phyloP scores from a whole-genome alignment of 2,329 filamentous ascomycete species.

The Xylaria sp. region DNA sequence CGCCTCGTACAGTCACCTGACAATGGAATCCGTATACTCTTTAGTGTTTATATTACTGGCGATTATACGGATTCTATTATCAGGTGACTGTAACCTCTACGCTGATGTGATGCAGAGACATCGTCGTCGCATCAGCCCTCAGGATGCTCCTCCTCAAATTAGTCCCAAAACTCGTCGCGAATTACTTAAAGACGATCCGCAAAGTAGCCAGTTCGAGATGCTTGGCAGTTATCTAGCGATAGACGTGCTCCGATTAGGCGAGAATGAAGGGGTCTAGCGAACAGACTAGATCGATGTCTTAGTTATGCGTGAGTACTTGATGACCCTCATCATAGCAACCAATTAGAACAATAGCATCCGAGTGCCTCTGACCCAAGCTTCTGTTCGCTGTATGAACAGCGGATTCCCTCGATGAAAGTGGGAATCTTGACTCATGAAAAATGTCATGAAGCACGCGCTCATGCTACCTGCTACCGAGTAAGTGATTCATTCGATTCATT shows the following conservation, averaged over 20 bases:
- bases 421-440: too few species aligned
- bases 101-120: neutral
- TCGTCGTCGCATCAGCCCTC: neutral
- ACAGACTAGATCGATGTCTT: slow-evolving; percentile 8
- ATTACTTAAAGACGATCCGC: neutral
- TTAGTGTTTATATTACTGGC: too few species aligned
- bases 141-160: neutral
- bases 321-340: neutral
- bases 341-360: too few species aligned
- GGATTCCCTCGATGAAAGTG: too few species aligned
- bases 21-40: too few species aligned
- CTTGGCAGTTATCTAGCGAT: slow-evolving; percentile 13
- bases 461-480: too few species aligned
- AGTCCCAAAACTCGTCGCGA: neutral
- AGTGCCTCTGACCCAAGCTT: too few species aligned
- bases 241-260: slow-evolving; percentile 1
- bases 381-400: too few species aligned
- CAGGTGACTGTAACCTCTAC: neutral
- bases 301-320: slow-evolving; percentile 12
- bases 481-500: too few species aligned
- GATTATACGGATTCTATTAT: too few species aligned
- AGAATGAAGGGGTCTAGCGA: slow-evolving; percentile 7
- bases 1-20: too few species aligned
- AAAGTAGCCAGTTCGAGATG: neutral
- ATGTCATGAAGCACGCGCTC: too few species aligned